phyloP scores from a whole-genome alignment of 352 stramenopile genomes.

The Phytopythium oedochilum region DNA sequence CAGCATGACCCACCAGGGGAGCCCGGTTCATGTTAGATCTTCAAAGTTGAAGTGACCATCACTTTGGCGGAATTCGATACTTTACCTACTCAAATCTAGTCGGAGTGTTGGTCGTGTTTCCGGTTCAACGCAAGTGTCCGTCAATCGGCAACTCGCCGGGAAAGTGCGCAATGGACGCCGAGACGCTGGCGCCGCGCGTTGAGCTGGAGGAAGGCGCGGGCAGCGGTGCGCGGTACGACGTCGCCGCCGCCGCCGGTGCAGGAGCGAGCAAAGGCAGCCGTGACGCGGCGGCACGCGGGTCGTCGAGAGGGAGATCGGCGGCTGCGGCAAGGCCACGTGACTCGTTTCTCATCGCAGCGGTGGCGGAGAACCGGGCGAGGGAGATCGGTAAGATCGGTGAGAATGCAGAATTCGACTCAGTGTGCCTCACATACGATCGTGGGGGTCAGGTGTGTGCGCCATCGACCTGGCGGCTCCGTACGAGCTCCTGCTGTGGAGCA shows the following conservation, averaged over 20 bases:
- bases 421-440: not conserved
- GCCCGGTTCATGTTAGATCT: too few species aligned
- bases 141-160: constrained; percentile 14
- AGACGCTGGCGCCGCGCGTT: constrained; percentile 10
- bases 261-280: constrained; percentile 6
- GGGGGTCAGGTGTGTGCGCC: constrained; percentile 47
- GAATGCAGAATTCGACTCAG: not conserved
- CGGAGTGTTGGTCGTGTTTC: constrained; percentile 9
- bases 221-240: constrained; percentile 23
- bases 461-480: constrained; percentile 68
- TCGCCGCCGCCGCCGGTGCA: constrained; percentile 20
- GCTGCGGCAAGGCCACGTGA: constrained; percentile 7
- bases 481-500: constrained; percentile 69
- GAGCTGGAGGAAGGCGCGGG: constrained; percentile 25
- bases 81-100: too few species aligned
- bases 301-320: constrained; percentile 15
- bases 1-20: too few species aligned
- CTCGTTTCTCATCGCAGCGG: constrained; percentile 56
- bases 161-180: constrained; percentile 15
- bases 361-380: constrained; percentile 51
- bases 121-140: not conserved
- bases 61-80: too few species aligned
- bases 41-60: constrained; percentile 41
- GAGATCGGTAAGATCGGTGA: constrained; percentile 41
- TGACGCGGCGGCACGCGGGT: constrained; percentile 9